Evolutionary conservation across 257 asterid genomes (phyloP).

Genomic region (Solanum pinnatisectum): DNA sequence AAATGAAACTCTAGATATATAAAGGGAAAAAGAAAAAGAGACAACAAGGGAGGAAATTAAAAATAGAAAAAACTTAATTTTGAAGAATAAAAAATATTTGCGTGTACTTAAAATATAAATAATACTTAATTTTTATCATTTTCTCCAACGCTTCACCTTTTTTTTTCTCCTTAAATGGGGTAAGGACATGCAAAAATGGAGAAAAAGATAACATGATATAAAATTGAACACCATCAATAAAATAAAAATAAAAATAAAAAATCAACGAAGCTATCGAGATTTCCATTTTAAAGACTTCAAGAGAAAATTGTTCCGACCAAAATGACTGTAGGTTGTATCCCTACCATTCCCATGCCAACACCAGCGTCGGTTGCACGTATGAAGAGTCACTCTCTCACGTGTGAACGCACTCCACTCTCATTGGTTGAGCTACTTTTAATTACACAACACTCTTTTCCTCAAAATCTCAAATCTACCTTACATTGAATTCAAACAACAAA

Average conservation of each 20-base stretch:
- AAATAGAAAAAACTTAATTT: too few species aligned
- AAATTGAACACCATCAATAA: too few species aligned
- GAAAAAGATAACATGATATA: background rate
- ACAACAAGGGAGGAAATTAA: too few species aligned
- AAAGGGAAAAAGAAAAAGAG: too few species aligned
- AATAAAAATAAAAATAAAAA: too few species aligned
- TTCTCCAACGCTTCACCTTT: background rate
- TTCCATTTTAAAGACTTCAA: too few species aligned
- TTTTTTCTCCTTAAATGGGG: background rate
- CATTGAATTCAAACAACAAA: background rate
- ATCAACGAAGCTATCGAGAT: too few species aligned
- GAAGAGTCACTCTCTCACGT: background rate
- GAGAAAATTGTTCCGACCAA: background rate
- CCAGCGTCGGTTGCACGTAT: constrained; percentile 3
- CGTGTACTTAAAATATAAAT: too few species aligned
- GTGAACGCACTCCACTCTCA: background rate
- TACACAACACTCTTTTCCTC: background rate
- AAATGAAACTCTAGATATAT: too few species aligned
- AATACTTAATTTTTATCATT: too few species aligned
- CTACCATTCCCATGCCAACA: background rate
- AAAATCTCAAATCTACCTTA: background rate
- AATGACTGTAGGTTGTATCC: background rate
- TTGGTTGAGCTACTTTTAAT: background rate
- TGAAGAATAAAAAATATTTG: background rate
- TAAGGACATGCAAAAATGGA: background rate